These are phyloP conservation scores for Phytophthora aleatoria DNA, from an alignment of 352 stramenopile species.

Conservation along the genomic window DNA sequence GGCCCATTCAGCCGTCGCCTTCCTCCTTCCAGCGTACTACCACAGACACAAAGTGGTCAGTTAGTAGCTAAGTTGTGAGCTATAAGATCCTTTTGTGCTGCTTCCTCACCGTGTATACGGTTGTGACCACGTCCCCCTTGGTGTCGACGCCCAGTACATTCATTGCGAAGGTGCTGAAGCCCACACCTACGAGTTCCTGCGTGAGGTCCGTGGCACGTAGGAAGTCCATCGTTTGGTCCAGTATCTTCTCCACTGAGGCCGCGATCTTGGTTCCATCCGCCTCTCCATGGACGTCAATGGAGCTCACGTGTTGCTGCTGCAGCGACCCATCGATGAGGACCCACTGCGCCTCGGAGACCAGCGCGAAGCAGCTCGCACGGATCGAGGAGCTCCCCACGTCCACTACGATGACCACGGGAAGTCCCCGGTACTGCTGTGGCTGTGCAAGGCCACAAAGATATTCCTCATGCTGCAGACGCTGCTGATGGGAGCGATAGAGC, in stretches of 20 bases:
- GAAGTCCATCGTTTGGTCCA: conserved; percentile 57
- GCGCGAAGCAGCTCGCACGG: conserved; percentile 87
- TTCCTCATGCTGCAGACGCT: conserved; percentile 23
- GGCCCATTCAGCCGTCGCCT: conserved; percentile 52
- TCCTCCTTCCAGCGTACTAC: conserved; percentile 66
- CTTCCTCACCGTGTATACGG: conserved; percentile 71
- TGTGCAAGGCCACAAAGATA: conserved; percentile 39
- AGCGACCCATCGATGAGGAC: conserved; percentile 68
- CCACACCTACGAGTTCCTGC: conserved; percentile 70
- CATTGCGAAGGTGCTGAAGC: conserved; percentile 95
- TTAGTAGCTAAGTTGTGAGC: background rate
- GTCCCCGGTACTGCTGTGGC: conserved; percentile 47
- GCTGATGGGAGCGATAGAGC: conserved; percentile 28
- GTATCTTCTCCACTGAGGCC: conserved; percentile 50
- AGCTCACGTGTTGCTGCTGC: conserved; percentile 58
- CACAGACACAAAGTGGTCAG: conserved; percentile 12
- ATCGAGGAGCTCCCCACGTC: conserved; percentile 95
- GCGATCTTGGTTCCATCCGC: conserved; percentile 55
- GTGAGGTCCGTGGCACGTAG: conserved; percentile 49
- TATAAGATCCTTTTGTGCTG: background rate
- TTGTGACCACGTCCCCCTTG: conserved; percentile 66
- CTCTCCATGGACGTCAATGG: conserved; percentile 60
- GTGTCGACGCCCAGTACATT: conserved; percentile 91
- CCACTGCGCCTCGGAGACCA: conserved; percentile 55
- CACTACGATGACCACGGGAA: conserved; percentile 75